Evolutionary conservation across 78 protist genomes (phyloP), one percentile per base, ranked within the genome.

Genomic region (Isochrysis galbana): DNA sequence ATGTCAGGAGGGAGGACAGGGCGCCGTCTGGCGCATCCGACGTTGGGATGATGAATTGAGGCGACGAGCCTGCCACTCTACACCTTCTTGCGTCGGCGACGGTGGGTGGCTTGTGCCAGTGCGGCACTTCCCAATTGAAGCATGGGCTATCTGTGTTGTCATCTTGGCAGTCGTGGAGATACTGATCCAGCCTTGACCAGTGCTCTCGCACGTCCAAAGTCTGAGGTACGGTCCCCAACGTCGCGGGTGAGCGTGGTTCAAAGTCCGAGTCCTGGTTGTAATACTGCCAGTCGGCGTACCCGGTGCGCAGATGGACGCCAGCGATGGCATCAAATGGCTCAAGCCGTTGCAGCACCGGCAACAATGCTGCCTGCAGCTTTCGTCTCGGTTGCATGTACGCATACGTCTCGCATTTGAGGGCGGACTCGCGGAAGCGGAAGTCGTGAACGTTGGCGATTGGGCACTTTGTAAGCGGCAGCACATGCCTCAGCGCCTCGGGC

Each of bases 231-330:
- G 21, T 17, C 42, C 29, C 17, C 47, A 32, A 5, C 29, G 32
- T 5, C 84, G 47, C 25, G 22, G 82, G 36, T 46, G 1, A 1
- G 47, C 14, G 5, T n/a, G n/a, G n/a, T 2, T 3, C 17, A 29
- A 77, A 77, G 46, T 2, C 34, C 29, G 25, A 11, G 47, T 34
- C 84, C 19, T 2, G 17, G 84, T 77, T 77, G 45, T 46, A 46
- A n/a, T 2, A 29, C 38, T 19, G 38, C 88, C 88, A 80, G 54
- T 80, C 88, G 25, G 88, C 51, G 88, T 44, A 80, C 11, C 88
- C 88, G 4, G 88, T 44, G 55, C 88, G 88, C 88, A 80, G 29
- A 54, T 80, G 88, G 41, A 80, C 23, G 17, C 48, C 55, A 2
- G 44, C 38, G 29, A 44, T 38, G 38, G 10, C 55, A 36, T 80